Conservation (phyloP, 331 rosid species). For the Dryas integrifolia region DNA sequence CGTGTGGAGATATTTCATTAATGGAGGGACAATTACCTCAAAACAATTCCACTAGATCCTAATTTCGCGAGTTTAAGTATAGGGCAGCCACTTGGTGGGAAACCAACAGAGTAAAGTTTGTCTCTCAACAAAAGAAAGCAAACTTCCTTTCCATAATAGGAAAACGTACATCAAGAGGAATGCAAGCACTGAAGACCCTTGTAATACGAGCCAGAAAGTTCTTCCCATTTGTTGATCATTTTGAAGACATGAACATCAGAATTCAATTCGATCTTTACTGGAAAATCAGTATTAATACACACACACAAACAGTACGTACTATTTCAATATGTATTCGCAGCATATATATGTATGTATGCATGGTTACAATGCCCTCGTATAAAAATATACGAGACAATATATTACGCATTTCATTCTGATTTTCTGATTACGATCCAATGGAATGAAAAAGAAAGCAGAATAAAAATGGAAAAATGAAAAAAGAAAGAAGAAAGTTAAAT, state of each 20-base stretch:
- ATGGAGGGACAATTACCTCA: neutral
- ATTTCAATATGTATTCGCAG: too few relatives aligned
- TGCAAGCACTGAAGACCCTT: neutral
- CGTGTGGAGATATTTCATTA: neutral
- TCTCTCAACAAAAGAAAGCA: constrained; percentile 47
- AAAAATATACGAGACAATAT: too few relatives aligned
- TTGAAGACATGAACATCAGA: constrained; percentile 7
- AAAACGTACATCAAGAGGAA: constrained; percentile 23
- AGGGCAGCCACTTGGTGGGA: constrained; percentile 13
- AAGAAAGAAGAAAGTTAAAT: neutral
- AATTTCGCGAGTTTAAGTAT: too few relatives aligned
- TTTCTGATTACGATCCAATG: neutral
- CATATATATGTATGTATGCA: too few relatives aligned
- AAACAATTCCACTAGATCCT: neutral
- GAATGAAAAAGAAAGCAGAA: constrained; percentile 9
- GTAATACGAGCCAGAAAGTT: constrained; percentile 17
- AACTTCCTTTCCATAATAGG: constrained; percentile 38
- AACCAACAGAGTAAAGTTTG: constrained; percentile 42
- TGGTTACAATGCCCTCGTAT: too few relatives aligned
- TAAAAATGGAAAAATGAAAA: neutral
- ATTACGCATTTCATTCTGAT: neutral
- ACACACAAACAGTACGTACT: too few relatives aligned
- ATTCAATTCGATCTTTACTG: neutral
- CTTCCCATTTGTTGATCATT: constrained; percentile 5
- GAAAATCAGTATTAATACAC: too few relatives aligned